Conservation (phyloP, 2,329 filamentous ascomycete genomes). For the Setomelanomma holmii region DNA sequence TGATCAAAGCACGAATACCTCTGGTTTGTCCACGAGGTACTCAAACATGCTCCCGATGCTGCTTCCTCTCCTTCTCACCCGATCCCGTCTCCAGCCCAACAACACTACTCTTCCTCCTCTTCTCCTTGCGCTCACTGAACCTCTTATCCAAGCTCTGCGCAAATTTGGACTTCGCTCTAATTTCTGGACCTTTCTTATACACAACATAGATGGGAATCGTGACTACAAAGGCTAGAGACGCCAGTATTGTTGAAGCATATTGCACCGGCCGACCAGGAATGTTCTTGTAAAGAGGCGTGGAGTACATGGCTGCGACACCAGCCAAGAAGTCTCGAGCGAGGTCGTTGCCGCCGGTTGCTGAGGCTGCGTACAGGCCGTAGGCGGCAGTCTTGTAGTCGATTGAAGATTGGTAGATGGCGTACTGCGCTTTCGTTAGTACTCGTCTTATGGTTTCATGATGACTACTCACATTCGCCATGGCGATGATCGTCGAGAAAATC, state of each 20-base stretch:
- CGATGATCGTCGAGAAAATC: constrained; percentile 70
- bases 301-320: constrained; percentile 73
- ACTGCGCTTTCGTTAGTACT: too few species aligned
- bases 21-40: too few species aligned
- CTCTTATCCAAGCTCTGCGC: constrained; percentile 53
- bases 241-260: constrained; percentile 62
- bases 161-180: constrained; percentile 61
- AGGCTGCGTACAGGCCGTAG: constrained; percentile 75
- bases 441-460: too few species aligned
- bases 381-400: constrained; percentile 80
- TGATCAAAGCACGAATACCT: too few species aligned
- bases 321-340: constrained; percentile 77
- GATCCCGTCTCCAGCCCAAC: constrained; percentile 16
- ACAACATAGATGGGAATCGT: constrained; percentile 62
- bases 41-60: constrained; percentile 10
- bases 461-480: constrained; percentile 67
- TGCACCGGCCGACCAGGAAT: constrained; percentile 54
- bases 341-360: constrained; percentile 77
- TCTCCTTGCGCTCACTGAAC: constrained; percentile 34
- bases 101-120: constrained; percentile 36
- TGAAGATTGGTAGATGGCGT: constrained; percentile 76
- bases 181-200: constrained; percentile 62
- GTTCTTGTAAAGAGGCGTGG: constrained; percentile 58
- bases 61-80: constrained; percentile 8
- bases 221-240: constrained; percentile 57